Base-by-base conservation (phyloP, 2,329 filamentous ascomycete genomes). In the Hymenoscyphus linearis region DNA sequence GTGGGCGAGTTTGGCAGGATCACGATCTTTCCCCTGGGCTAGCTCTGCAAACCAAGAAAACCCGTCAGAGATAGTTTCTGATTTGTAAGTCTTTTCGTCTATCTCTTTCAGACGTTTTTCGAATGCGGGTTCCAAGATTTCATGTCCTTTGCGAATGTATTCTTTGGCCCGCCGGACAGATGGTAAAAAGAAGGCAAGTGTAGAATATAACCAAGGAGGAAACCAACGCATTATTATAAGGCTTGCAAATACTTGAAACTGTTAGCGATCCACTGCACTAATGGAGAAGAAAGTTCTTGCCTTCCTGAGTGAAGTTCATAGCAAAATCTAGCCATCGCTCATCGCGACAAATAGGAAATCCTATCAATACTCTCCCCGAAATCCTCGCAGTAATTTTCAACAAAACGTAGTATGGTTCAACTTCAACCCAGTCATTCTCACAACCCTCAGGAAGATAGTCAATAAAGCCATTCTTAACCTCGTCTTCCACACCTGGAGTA, bases 161-260 rank as follows among this genome's bases (percentile, higher is more conserved):
- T 31, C 27, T 31, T 31, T 31, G 27, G 27, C 27, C 27, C 27
- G 27, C 26, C 35, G 16, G 36, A 22, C 13, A 22, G 26, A 44
- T 37, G 31, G 35, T 9, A 57, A 25, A 16, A 57, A 16, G 44
- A 18, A 35, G 36, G 6, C 18, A 31, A 58, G 22, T 12, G 50
- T 25, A 34, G 56, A 10, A 16, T 50, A 25, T n/a, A 35, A 26
- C 56, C 56, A 58, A 9, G 56, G 18, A 47, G 56, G 56, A 18
- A 58, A 58, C n/a, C 50, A 14, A 13, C 56, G 56, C 16, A 58
- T 12, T 31, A 50, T 52, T 35, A 52, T 37, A 52, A 58, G 25
- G 13, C 36, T 58, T 58, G 14, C 50, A 26, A 58, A 52, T 34
- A 58, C 56, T 40, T 16, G 6, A n/a, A n/a, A 40, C 6, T 3